These are phyloP conservation scores for Urtica urens DNA, from an alignment of 306 rosid species.

Conservation along the genomic window DNA sequence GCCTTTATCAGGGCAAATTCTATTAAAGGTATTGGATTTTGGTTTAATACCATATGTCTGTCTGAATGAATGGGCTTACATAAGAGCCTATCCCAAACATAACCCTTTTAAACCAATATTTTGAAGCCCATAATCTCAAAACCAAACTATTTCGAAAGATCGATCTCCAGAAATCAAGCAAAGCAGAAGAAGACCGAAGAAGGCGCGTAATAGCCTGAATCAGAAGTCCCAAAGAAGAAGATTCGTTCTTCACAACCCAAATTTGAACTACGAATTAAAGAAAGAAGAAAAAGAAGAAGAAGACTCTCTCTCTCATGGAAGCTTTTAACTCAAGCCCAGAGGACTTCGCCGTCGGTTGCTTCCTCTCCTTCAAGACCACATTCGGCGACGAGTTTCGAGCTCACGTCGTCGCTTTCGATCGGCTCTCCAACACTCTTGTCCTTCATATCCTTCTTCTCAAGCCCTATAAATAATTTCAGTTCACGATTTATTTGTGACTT, in stretches of 20 bases:
- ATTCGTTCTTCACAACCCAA: conserved; percentile 7
- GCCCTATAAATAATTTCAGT: conserved; percentile 14
- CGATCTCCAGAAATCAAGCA: too few species aligned
- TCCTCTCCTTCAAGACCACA: conserved; percentile 72
- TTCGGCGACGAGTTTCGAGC: conserved; percentile 78
- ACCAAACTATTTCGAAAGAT: too few species aligned
- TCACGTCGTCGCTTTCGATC: conserved; percentile 79
- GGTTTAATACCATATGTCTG: too few species aligned
- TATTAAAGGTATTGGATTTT: too few species aligned
- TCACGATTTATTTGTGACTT: not conserved
- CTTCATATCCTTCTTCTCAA: conserved; percentile 49
- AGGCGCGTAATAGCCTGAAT: conserved; percentile 2
- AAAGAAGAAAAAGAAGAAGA: conserved; percentile 11
- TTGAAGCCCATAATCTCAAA: too few species aligned
- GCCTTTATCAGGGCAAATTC: too few species aligned
- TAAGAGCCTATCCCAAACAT: too few species aligned
- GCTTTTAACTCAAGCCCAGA: conserved; percentile 35
- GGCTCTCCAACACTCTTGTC: conserved; percentile 66
- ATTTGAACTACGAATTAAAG: too few species aligned
- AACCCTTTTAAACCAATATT: too few species aligned
- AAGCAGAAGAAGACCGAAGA: too few species aligned
- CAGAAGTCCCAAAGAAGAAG: not conserved
- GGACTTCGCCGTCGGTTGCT: conserved; percentile 62
- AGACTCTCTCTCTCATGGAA: conserved; percentile 22
- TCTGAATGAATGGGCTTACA: too few species aligned